A percentile compares a stretch with the other conserved stretches of the same genome.
phyloP scores from a whole-genome alignment of 2,329 filamentous ascomycete species.

The Exophiala dermatitidis region DNA sequence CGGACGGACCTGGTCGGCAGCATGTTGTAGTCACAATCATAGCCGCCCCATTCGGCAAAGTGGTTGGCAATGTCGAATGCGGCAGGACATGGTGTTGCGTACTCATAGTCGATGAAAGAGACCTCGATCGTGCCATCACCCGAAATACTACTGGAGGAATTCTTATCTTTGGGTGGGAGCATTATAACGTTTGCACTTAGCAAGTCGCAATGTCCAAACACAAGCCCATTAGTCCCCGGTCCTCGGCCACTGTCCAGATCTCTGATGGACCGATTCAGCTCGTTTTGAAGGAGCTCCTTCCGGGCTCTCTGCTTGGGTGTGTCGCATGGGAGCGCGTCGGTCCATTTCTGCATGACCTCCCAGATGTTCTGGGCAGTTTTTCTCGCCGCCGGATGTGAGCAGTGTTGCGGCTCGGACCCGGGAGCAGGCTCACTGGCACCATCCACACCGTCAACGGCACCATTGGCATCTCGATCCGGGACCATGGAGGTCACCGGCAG shows the following conservation, averaged over 20 bases:
- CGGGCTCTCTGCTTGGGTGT: conserved; percentile 63
- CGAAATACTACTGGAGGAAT: conserved; percentile 32
- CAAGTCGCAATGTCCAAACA: conserved; percentile 52
- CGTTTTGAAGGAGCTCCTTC: conserved; percentile 62
- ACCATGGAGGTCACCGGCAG: conserved; percentile 50
- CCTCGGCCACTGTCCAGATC: conserved; percentile 71
- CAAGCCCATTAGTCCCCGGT: conserved; percentile 65
- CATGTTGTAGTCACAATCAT: conserved; percentile 82
- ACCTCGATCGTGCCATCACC: conserved; percentile 45
- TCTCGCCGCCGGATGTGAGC: conserved; percentile 43
- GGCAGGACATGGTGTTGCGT: conserved; percentile 85
- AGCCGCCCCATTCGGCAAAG: conserved; percentile 96
- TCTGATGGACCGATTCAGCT: conserved; percentile 62
- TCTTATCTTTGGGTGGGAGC: conserved; percentile 39
- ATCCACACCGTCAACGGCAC: conserved; percentile 15
- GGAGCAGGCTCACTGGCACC: conserved; percentile 5
- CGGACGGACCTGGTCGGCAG: conserved; percentile 73
- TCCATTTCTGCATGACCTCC: conserved; percentile 96
- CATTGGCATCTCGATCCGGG: conserved; percentile 7
- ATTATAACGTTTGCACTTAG: conserved; percentile 96
- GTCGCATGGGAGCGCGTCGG: conserved; percentile 68
- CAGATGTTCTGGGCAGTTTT: conserved; percentile 80
- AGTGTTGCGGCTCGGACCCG: neutral
- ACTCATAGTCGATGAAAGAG: conserved; percentile 97
- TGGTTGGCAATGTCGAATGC: conserved; percentile 97